phyloP scores from a whole-genome alignment of 2,329 filamentous ascomycete species.

The Thermoascus crustaceus region DNA sequence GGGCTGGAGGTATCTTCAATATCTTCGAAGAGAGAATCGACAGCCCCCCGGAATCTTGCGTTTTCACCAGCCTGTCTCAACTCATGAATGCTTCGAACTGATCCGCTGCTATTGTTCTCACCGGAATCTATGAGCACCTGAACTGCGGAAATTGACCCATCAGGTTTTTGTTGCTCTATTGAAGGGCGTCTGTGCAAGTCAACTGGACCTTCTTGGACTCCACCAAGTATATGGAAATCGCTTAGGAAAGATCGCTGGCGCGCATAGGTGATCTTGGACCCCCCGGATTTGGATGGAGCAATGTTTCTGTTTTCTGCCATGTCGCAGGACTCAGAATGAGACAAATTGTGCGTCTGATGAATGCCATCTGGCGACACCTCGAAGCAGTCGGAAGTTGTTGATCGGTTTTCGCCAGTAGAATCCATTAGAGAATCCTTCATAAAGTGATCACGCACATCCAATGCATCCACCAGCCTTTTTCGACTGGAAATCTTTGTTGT shows the following conservation, averaged over 20 bases:
- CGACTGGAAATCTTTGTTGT: constrained; percentile 20
- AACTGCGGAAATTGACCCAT: no score
- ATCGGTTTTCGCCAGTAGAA: no score
- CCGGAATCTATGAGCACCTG: constrained; percentile 32
- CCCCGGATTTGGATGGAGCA: constrained; percentile 16
- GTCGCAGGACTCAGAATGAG: constrained; percentile 1
- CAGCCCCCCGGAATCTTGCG: constrained; percentile 47
- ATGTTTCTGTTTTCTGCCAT: constrained; percentile 1
- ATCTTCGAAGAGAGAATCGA: constrained; percentile 52
- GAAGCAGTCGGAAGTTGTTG: no score
- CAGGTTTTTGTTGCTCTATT: no score
- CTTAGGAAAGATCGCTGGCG: constrained; percentile 52
- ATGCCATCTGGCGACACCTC: no score
- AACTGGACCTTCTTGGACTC: no score
- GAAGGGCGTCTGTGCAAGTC: no score
- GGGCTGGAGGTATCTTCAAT: constrained; percentile 43
- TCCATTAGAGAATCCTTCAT: constrained; percentile 7
- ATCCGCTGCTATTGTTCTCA: constrained; percentile 35
- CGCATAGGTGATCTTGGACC: constrained; percentile 50
- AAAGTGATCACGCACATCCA: constrained; percentile 14
- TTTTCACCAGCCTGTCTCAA: constrained; percentile 52
- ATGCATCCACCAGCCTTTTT: constrained; percentile 28
- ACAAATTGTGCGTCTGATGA: not conserved
- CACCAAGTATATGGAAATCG: no score
- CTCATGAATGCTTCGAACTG: constrained; percentile 53